These are phyloP conservation scores for Vickermania spadyakhi DNA, from an alignment of 208 protist species.

Conservation along the genomic window DNA sequence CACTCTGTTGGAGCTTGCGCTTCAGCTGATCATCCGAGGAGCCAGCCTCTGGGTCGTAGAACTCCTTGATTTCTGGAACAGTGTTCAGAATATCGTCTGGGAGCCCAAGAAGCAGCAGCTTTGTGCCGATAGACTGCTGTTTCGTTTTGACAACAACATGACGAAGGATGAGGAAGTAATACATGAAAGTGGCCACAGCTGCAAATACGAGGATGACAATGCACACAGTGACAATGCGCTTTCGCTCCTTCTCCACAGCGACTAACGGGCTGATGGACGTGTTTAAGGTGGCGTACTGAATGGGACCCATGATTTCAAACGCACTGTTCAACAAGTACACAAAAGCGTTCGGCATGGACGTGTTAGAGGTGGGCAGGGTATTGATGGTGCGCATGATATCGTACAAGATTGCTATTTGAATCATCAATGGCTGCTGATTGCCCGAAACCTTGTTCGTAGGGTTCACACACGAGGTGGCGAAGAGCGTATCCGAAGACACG, in stretches of 20 bases:
- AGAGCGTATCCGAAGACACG: constrained; percentile 1
- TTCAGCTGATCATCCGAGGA: constrained; percentile 25
- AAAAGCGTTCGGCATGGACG: not conserved
- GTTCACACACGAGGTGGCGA: constrained; percentile 3
- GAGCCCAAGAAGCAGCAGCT: constrained; percentile 17
- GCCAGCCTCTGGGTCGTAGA: constrained; percentile 16
- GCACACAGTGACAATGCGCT: not conserved
- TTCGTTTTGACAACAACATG: constrained; percentile 4
- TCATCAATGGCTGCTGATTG: constrained; percentile 10
- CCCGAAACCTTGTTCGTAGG: constrained; percentile 6
- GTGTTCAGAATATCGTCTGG: constrained; percentile 18
- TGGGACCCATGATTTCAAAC: constrained; percentile 4
- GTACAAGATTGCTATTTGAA: constrained; percentile 6
- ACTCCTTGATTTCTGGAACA: constrained; percentile 25
- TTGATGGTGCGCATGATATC: constrained; percentile 7
- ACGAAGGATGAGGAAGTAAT: constrained; percentile 4
- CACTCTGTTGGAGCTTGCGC: constrained; percentile 27
- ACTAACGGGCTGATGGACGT: not conserved
- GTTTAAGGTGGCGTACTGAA: constrained; percentile 2
- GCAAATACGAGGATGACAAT: not conserved
- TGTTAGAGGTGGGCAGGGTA: not conserved
- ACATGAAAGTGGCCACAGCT: not conserved
- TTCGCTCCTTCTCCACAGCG: not conserved
- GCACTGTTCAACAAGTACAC: not conserved
- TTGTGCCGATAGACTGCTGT: constrained; percentile 13